A percentile compares a stretch with the other conserved stretches of the same genome.
phyloP scores from a whole-genome alignment of 257 asterid genomes.

The Solanum lycopersicoides region DNA sequence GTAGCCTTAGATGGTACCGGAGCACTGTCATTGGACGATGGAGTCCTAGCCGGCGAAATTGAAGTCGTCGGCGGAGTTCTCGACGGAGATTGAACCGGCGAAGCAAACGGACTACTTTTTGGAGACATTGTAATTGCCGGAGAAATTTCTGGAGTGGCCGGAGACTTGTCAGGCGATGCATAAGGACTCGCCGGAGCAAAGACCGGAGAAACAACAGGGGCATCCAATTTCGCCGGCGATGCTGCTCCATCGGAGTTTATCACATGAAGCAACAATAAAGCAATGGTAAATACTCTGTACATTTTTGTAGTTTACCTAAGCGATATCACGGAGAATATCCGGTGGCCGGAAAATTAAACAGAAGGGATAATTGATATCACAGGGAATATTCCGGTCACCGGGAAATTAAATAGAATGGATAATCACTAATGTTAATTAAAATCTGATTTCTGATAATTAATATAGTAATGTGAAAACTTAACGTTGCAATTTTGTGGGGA shows the following conservation, averaged over 20 bases:
- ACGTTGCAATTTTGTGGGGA: constrained; percentile 21
- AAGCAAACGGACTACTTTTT: constrained; percentile 14
- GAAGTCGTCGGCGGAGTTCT: constrained; percentile 8
- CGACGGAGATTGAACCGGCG: constrained; percentile 33
- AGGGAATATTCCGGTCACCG: constrained; percentile 14
- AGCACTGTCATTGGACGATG: constrained; percentile 25
- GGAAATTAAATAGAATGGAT: neutral
- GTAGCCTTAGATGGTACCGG: constrained; percentile 20
- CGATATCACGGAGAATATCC: neutral
- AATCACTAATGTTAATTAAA: neutral
- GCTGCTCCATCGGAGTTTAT: constrained; percentile 30
- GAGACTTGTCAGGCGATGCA: constrained; percentile 44
- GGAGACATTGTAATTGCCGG: constrained; percentile 12
- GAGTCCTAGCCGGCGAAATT: constrained; percentile 17
- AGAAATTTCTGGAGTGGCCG: constrained; percentile 18
- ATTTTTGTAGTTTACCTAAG: neutral
- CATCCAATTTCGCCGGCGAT: constrained; percentile 2
- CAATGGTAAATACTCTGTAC: constrained; percentile 14
- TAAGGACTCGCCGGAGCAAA: constrained; percentile 6
- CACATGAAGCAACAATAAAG: constrained; percentile 13
- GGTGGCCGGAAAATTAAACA: neutral
- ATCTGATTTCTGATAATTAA: neutral
- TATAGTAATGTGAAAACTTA: constrained; percentile 14
- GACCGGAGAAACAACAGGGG: constrained; percentile 22
- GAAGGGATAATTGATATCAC: neutral